phyloP scores from a whole-genome alignment of 1,284 basidiomycete species.

The Fomitopsis betulina region DNA sequence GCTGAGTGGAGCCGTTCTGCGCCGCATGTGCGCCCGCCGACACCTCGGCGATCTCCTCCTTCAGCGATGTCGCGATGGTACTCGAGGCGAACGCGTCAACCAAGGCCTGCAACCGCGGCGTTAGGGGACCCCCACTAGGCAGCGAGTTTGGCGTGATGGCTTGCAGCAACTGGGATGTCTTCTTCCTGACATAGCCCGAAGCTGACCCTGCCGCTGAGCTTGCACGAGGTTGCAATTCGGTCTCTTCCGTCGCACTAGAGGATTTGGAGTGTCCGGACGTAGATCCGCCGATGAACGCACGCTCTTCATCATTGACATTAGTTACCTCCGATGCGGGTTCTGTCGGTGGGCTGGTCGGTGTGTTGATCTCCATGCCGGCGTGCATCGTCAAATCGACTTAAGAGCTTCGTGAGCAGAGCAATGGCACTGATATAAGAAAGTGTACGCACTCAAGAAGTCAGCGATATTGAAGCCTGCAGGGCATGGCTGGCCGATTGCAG shows the following conservation, averaged over 20 bases:
- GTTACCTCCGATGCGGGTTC: conserved; percentile 32
- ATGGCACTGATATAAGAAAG: background rate
- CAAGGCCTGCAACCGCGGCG: conserved; percentile 71
- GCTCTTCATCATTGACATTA: conserved; percentile 61
- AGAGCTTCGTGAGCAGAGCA: background rate
- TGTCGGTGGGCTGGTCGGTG: conserved; percentile 33
- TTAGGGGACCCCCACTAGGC: conserved; percentile 37
- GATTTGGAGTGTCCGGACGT: conserved; percentile 36
- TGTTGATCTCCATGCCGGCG: conserved; percentile 46
- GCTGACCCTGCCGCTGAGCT: conserved; percentile 45
- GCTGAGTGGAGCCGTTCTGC: conserved; percentile 33
- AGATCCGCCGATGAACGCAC: conserved; percentile 27
- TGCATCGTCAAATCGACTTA: conserved; percentile 86
- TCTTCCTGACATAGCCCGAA: conserved; percentile 58
- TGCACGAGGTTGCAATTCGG: conserved; percentile 46
- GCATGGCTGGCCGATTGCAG: conserved; percentile 76
- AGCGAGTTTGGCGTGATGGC: conserved; percentile 45
- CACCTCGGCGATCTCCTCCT: conserved; percentile 51
- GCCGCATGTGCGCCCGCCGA: conserved; percentile 20
- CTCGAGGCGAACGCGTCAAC: conserved; percentile 72
- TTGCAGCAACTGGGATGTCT: conserved; percentile 75
- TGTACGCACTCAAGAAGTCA: conserved; percentile 80
- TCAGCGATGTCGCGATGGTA: conserved; percentile 59
- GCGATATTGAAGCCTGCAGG: conserved; percentile 97
- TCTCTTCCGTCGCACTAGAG: conserved; percentile 40